A percentile compares a stretch with the other conserved stretches of the same genome.
These are phyloP conservation scores for Eucalyptus shirleyi DNA, from an alignment of 345 rosid species.

Conservation along the genomic window DNA sequence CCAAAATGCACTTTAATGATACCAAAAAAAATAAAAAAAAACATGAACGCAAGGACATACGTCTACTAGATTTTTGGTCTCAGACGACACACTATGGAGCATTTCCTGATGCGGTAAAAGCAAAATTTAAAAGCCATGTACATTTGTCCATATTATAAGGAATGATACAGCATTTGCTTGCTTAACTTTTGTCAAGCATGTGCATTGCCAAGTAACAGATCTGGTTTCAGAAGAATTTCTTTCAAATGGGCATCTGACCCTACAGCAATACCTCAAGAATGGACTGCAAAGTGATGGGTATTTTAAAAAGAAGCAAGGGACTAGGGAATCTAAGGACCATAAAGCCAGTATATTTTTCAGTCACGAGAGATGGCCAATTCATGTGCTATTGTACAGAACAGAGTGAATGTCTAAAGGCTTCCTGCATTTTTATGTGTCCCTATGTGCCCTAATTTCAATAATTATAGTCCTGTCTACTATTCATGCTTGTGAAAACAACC, in stretches of 20 bases:
- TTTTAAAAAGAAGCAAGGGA: not conserved
- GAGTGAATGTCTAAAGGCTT: not conserved
- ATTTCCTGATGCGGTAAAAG: not conserved
- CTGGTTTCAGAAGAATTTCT: not conserved
- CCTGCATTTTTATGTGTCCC: not conserved
- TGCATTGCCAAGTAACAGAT: not conserved
- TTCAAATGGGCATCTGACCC: not conserved
- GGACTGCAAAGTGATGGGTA: not conserved
- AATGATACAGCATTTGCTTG: not conserved
- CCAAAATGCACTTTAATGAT: not conserved
- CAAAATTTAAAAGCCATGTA: not conserved
- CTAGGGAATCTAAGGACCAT: not conserved
- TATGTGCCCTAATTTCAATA: not conserved
- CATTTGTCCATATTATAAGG: not conserved
- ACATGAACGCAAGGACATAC: not conserved
- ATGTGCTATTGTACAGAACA: not conserved
- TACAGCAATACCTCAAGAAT: not conserved
- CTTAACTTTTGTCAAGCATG: not conserved
- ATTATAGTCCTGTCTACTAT: not conserved
- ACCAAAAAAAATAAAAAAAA: not conserved
- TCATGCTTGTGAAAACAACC: not conserved
- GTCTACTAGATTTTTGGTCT: not conserved
- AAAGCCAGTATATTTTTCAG: not conserved
- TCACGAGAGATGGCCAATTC: not conserved
- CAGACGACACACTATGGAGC: not conserved